phyloP scores from a whole-genome alignment of 2,329 filamentous ascomycete genomes.

The Aspergillus flavus region DNA sequence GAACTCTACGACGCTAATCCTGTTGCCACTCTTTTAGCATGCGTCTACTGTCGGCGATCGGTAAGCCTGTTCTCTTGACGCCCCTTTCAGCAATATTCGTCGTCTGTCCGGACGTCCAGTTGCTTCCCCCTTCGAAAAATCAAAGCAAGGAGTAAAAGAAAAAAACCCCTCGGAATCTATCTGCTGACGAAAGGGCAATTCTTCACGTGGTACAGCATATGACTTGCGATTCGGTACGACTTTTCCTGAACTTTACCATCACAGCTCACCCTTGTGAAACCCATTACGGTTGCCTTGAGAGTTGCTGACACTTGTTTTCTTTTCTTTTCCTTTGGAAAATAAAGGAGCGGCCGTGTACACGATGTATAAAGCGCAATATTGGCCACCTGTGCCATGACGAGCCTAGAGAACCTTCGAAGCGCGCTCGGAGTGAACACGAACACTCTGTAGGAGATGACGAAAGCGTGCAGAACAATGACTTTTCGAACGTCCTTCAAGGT shows the following conservation, averaged over 20 bases:
- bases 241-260: conserved; percentile 25
- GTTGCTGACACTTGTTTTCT: conserved; percentile 32
- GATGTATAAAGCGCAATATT: conserved; percentile 98
- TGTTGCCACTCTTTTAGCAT: conserved; percentile 61
- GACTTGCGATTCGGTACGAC: conserved; percentile 85
- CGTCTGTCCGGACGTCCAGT: not conserved
- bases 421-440: conserved; percentile 68
- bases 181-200: conserved; percentile 51
- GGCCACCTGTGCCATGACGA: conserved; percentile 98
- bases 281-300: conserved; percentile 18
- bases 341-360: conserved; percentile 91
- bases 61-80: conserved; percentile 60
- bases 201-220: conserved; percentile 69
- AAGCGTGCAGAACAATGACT: conserved; percentile 48
- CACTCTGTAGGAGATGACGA: conserved; percentile 64
- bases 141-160: conserved; percentile 9
- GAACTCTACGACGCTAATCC: conserved; percentile 28
- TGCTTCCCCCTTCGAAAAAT: conserved; percentile 12
- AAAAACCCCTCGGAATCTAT: conserved; percentile 26
- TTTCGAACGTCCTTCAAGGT: conserved; percentile 46
- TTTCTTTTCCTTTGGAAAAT: conserved; percentile 20
- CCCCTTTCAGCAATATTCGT: not conserved
- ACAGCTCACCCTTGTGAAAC: conserved; percentile 27
- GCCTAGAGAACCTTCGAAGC: conserved; percentile 84
- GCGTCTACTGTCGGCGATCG: conserved; percentile 87